These are phyloP conservation scores for Hymenoscyphus scutula DNA, from an alignment of 2,329 filamentous ascomycete genomes.

Conservation along the genomic window DNA sequence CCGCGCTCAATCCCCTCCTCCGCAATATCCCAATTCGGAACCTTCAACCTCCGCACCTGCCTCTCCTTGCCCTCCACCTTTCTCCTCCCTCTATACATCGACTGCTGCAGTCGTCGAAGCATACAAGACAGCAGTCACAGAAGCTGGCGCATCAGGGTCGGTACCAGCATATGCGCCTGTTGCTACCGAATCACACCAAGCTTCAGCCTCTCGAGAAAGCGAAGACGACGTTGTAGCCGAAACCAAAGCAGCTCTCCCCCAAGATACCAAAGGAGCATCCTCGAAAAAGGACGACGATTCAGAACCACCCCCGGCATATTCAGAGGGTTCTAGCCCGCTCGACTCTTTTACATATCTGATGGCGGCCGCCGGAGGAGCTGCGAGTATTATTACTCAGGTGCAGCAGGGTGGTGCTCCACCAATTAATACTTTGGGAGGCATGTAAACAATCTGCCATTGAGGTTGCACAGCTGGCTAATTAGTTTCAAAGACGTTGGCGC, in stretches of 20 bases:
- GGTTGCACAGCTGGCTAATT: slow-evolving; percentile 13
- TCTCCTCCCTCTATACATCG: slow-evolving; percentile 57
- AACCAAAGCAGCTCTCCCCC: slow-evolving; percentile 81
- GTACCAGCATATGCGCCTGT: slow-evolving; percentile 56
- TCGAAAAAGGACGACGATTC: slow-evolving; percentile 76
- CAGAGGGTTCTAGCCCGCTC: slow-evolving; percentile 90
- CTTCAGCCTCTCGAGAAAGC: slow-evolving; percentile 29
- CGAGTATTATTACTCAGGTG: slow-evolving; percentile 99
- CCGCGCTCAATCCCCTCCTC: slow-evolving; percentile 52
- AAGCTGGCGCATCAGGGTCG: slow-evolving; percentile 37
- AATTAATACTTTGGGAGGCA: slow-evolving; percentile 85
- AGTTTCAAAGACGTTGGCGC: slow-evolving; percentile 65
- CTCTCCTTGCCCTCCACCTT: slow-evolving; percentile 51
- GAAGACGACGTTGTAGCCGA: slow-evolving; percentile 57
- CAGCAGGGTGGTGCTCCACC: slow-evolving; percentile 85
- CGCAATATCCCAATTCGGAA: slow-evolving; percentile 56
- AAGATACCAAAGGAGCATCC: slow-evolving; percentile 73
- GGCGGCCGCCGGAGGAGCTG: slow-evolving; percentile 93
- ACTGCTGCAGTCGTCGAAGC: slow-evolving; percentile 39
- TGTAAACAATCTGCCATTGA: slow-evolving; percentile 29
- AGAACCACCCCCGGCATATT: slow-evolving; percentile 94
- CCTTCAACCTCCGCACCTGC: slow-evolving; percentile 46
- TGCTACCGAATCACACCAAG: slow-evolving; percentile 37
- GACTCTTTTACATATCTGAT: slow-evolving; percentile 94
- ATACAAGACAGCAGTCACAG: slow-evolving; percentile 39